These are phyloP conservation scores for Lenzites betulinus DNA, from an alignment of 768 basidiomycete species.

Conservation along the genomic window DNA sequence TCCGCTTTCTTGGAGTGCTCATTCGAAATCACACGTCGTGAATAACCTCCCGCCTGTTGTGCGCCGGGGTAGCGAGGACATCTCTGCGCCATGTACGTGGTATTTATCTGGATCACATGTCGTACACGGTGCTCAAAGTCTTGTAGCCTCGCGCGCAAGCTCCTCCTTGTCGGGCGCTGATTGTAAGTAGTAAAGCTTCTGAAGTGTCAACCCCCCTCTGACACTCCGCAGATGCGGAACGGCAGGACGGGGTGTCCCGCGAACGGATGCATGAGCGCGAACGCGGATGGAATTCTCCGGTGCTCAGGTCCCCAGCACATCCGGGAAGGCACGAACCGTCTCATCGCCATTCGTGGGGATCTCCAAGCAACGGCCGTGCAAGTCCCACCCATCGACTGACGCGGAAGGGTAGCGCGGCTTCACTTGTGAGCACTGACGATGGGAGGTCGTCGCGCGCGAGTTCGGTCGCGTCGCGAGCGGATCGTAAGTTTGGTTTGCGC, in stretches of 20 bases:
- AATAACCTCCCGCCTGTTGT: slow-evolving; percentile 25
- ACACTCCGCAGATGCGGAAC: slow-evolving; percentile 28
- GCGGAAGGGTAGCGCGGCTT: slow-evolving; percentile 42
- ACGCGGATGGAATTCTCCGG: slow-evolving; percentile 46
- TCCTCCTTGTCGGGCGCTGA: slow-evolving; percentile 33
- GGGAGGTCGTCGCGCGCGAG: slow-evolving; percentile 44
- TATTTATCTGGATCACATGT: neutral
- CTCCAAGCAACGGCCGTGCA: slow-evolving; percentile 15
- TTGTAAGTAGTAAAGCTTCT: slow-evolving; percentile 15
- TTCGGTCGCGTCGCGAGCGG: slow-evolving; percentile 51
- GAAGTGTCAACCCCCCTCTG: neutral
- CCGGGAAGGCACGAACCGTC: slow-evolving; percentile 17
- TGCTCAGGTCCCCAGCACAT: slow-evolving; percentile 19
- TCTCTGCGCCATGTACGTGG: slow-evolving; percentile 24
- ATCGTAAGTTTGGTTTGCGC: slow-evolving; percentile 42
- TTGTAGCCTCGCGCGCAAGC: slow-evolving; percentile 33
- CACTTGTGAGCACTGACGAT: slow-evolving; percentile 45
- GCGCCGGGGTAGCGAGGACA: slow-evolving; percentile 24
- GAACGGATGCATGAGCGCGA: slow-evolving; percentile 46
- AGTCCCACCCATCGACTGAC: slow-evolving; percentile 24
- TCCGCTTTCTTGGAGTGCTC: slow-evolving; percentile 27
- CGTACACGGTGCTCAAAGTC: neutral
- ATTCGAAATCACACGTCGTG: slow-evolving; percentile 27
- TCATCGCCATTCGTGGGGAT: slow-evolving; percentile 22
- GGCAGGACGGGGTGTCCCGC: slow-evolving; percentile 32